phyloP scores from a whole-genome alignment of 1,284 basidiomycete genomes.

The Stereum hirsutum region DNA sequence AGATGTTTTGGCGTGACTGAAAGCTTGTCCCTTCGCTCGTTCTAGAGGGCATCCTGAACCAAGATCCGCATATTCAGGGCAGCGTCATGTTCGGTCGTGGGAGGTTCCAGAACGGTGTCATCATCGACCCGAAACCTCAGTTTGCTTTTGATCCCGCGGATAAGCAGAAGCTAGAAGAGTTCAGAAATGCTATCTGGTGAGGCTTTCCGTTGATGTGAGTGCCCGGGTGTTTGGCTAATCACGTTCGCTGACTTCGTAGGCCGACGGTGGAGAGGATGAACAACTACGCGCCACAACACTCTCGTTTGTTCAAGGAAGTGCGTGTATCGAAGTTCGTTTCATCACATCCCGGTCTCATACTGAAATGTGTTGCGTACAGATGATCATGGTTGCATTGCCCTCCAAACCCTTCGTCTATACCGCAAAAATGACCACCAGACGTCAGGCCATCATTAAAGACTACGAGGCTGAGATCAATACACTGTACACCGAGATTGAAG shows the following conservation, averaged over 20 bases:
- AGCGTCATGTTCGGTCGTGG: constrained; percentile 13
- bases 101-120: constrained; percentile 11
- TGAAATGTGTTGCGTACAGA: constrained; percentile 13
- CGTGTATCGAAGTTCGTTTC: not conserved
- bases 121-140: constrained; percentile 12
- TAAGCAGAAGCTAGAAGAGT: constrained; percentile 7
- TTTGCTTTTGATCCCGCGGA: constrained; percentile 12
- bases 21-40: not conserved
- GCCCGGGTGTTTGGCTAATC: not conserved
- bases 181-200: constrained; percentile 10
- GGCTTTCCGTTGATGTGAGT: not conserved
- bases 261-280: constrained; percentile 24
- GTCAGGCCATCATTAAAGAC: constrained; percentile 22
- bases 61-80: constrained; percentile 10
- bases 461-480: constrained; percentile 26
- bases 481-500: constrained; percentile 22
- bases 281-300: constrained; percentile 24
- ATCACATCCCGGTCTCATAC: not conserved
- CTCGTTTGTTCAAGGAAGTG: constrained; percentile 26
- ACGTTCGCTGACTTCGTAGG: constrained; percentile 14
- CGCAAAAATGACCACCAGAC: constrained; percentile 23
- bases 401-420: constrained; percentile 26
- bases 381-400: constrained; percentile 23
- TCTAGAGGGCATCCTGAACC: constrained; percentile 11
- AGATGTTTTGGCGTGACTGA: not conserved